phyloP scores from a whole-genome alignment of 2,329 filamentous ascomycete species.

The Aureobasidium sp. region DNA sequence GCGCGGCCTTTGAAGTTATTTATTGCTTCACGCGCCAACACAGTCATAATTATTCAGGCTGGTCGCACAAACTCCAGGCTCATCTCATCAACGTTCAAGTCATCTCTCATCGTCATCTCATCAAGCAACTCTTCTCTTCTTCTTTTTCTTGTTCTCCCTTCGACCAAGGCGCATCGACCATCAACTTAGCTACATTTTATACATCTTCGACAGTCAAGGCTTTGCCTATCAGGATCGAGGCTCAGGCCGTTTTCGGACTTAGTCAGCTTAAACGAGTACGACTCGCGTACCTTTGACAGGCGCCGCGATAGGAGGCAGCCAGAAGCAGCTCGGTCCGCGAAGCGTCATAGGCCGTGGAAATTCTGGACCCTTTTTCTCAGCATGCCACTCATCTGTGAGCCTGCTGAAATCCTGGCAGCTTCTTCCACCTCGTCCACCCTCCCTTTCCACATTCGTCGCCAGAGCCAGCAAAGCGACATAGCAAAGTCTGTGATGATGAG shows the following conservation, averaged over 20 bases:
- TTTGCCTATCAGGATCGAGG: not conserved
- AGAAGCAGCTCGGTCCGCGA: not conserved
- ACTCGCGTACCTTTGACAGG: not conserved
- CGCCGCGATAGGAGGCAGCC: not conserved
- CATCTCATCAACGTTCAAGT: not conserved
- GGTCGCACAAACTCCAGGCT: not conserved
- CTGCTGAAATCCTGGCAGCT: conserved; percentile 7
- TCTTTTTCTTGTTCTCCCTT: not conserved
- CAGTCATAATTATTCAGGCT: conserved; percentile 1
- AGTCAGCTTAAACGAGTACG: not conserved
- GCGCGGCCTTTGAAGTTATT: conserved; percentile 6
- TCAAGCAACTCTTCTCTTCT: not conserved
- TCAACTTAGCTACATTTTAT: not conserved
- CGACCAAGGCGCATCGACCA: not conserved
- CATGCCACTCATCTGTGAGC: conserved; percentile 15
- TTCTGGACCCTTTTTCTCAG: conserved; percentile 9
- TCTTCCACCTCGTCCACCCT: conserved; percentile 7
- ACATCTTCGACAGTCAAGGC: not conserved
- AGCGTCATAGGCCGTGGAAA: conserved; percentile 3
- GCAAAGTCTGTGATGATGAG: conserved; percentile 23
- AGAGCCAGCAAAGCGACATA: conserved; percentile 24
- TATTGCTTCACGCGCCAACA: conserved; percentile 6
- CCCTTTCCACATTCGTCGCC: conserved; percentile 19
- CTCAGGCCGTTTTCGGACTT: not conserved
- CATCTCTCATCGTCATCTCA: not conserved